A percentile compares a stretch with the other conserved stretches of the same genome.
These are phyloP conservation scores for Stachybotrys chartarum DNA, from an alignment of 2,329 filamentous ascomycete genomes.

Conservation along the genomic window DNA sequence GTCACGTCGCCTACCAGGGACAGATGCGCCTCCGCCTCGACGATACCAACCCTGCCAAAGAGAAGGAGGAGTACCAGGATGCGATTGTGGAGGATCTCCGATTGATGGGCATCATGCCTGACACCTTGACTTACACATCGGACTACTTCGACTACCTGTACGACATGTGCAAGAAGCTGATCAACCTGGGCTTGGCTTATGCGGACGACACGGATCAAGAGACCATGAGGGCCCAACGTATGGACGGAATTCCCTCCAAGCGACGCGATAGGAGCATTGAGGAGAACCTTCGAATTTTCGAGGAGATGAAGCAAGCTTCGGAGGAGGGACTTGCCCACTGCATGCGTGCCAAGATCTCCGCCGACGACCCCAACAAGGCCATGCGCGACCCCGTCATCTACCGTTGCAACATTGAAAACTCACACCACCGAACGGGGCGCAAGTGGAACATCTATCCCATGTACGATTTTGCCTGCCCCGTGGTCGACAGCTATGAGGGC, in stretches of 20 bases:
- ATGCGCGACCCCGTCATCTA: constrained; percentile 97
- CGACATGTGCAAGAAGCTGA: constrained; percentile 74
- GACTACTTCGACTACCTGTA: constrained; percentile 95
- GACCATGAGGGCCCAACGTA: constrained; percentile 77
- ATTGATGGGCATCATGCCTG: constrained; percentile 86
- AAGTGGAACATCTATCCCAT: constrained; percentile 83
- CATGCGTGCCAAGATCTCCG: constrained; percentile 89
- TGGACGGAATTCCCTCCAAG: constrained; percentile 75
- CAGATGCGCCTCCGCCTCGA: constrained; percentile 89
- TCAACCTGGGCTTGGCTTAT: constrained; percentile 83
- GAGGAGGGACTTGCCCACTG: constrained; percentile 78
- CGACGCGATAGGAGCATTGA: constrained; percentile 72
- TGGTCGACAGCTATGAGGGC: constrained; percentile 74
- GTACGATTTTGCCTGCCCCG: constrained; percentile 80
- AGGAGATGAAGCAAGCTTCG: constrained; percentile 86
- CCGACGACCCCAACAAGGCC: constrained; percentile 89
- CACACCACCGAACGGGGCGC: constrained; percentile 71
- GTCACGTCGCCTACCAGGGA: constrained; percentile 86
- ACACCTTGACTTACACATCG: constrained; percentile 80
- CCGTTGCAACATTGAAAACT: constrained; percentile 65
- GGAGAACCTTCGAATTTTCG: constrained; percentile 79
- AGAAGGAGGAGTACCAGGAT: constrained; percentile 95
- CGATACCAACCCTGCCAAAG: constrained; percentile 95
- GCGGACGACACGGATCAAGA: constrained; percentile 91
- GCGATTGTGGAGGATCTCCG: constrained; percentile 86